These are phyloP conservation scores for Ehretia macrophylla DNA, from an alignment of 257 asterid genomes.

Conservation along the genomic window DNA sequence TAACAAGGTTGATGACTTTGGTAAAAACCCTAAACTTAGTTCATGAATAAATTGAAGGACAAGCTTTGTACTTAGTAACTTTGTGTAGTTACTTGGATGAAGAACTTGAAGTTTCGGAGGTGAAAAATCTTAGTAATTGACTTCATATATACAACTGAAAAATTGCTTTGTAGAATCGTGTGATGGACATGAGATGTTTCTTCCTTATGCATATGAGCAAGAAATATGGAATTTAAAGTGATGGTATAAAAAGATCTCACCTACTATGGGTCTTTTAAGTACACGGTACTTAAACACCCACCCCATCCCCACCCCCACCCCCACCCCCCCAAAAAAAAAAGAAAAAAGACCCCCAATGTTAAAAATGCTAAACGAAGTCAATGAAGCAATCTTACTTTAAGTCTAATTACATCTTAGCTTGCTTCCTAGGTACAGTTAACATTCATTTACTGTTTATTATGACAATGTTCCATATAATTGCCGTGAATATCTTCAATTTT, in stretches of 20 bases:
- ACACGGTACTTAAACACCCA: constrained; percentile 39
- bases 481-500: no score
- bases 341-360: no score
- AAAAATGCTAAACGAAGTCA: no score
- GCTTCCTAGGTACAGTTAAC: no score
- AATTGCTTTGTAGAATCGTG: constrained; percentile 10
- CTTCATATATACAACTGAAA: constrained; percentile 9
- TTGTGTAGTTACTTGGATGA: constrained; percentile 21
- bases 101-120: constrained; percentile 11
- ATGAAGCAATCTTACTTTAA: no score
- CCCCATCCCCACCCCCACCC: no score
- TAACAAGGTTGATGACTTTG: background rate
- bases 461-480: no score
- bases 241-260: constrained; percentile 46
- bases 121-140: constrained; percentile 6
- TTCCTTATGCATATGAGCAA: constrained; percentile 38
- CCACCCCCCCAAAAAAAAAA: no score
- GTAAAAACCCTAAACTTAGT: background rate
- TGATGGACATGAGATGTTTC: constrained; percentile 14
- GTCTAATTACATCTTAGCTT: no score
- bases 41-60: background rate
- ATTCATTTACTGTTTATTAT: no score
- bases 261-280: constrained; percentile 61
- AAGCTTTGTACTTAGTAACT: background rate
- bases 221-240: constrained; percentile 27